phyloP scores from a whole-genome alignment of 2,329 filamentous ascomycete genomes.

The Trichoderma sp. region DNA sequence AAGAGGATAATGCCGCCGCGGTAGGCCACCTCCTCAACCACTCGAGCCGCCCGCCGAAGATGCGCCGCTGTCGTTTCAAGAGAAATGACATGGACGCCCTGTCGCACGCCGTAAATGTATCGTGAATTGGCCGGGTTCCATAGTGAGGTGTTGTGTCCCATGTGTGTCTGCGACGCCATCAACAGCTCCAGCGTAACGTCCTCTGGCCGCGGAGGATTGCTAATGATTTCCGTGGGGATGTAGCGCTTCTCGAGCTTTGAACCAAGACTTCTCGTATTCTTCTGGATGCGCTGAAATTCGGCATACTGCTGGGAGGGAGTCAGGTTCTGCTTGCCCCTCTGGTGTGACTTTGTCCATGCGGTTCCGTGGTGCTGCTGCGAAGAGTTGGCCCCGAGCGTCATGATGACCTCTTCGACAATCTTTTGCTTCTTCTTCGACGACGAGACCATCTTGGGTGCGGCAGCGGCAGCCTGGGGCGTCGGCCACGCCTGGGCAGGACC shows the following conservation, averaged over 20 bases:
- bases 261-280: slow-evolving; percentile 53
- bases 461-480: slow-evolving; percentile 32
- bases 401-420: slow-evolving; percentile 40
- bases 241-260: slow-evolving; percentile 60
- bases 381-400: slow-evolving; percentile 43
- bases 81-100: slow-evolving; percentile 90
- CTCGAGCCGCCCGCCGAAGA: slow-evolving; percentile 87
- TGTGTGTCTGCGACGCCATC: slow-evolving; percentile 82
- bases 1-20: slow-evolving; percentile 86
- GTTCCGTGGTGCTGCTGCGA: slow-evolving; percentile 41
- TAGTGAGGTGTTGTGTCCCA: slow-evolving; percentile 86
- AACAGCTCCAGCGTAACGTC: slow-evolving; percentile 90
- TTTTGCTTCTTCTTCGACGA: slow-evolving; percentile 43
- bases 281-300: slow-evolving; percentile 46
- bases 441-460: slow-evolving; percentile 34
- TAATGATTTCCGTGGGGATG: slow-evolving; percentile 66
- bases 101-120: slow-evolving; percentile 89
- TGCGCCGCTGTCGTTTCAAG: slow-evolving; percentile 88
- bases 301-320: slow-evolving; percentile 47
- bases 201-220: slow-evolving; percentile 72
- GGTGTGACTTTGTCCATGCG: slow-evolving; percentile 41
- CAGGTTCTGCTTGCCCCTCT: slow-evolving; percentile 41
- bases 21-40: slow-evolving; percentile 85
- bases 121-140: slow-evolving; percentile 95
- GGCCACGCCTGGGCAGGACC: slow-evolving; percentile 33